These are phyloP conservation scores for Didymella segeticola DNA, from an alignment of 2,329 filamentous ascomycete species.

Conservation along the genomic window DNA sequence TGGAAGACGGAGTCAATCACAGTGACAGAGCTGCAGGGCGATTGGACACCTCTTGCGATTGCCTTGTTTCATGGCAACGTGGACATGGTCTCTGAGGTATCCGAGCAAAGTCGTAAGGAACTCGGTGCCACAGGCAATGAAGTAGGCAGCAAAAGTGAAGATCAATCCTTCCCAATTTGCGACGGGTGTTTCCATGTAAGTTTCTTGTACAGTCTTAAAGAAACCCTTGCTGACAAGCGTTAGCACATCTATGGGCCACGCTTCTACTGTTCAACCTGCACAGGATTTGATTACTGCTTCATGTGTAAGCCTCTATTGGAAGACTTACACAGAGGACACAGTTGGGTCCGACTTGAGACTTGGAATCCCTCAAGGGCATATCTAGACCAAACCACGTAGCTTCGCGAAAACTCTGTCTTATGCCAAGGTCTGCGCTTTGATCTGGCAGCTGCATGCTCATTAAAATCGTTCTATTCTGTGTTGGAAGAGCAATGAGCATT, in stretches of 20 bases:
- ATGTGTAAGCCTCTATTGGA: constrained; percentile 18
- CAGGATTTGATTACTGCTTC: constrained; percentile 14
- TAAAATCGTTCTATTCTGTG: no score
- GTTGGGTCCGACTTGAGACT: no score
- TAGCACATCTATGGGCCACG: constrained; percentile 16
- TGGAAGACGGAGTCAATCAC: not conserved
- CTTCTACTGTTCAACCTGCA: constrained; percentile 14
- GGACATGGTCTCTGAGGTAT: constrained; percentile 10
- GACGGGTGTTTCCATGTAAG: constrained; percentile 21
- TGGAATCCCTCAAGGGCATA: not conserved
- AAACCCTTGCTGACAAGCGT: not conserved
- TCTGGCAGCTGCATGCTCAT: no score
- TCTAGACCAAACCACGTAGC: not conserved
- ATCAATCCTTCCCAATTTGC: constrained; percentile 2
- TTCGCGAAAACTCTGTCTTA: no score
- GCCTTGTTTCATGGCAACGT: constrained; percentile 20
- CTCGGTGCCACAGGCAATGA: not conserved
- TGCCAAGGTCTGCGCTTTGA: no score
- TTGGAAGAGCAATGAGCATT: no score
- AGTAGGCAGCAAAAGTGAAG: not conserved
- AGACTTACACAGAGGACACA: constrained; percentile 14
- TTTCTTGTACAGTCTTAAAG: not conserved
- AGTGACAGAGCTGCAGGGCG: not conserved
- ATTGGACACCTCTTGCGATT: constrained; percentile 21
- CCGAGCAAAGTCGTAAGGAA: not conserved